Conservation (phyloP, 768 basidiomycete species). For the Suillus tomentosus region DNA sequence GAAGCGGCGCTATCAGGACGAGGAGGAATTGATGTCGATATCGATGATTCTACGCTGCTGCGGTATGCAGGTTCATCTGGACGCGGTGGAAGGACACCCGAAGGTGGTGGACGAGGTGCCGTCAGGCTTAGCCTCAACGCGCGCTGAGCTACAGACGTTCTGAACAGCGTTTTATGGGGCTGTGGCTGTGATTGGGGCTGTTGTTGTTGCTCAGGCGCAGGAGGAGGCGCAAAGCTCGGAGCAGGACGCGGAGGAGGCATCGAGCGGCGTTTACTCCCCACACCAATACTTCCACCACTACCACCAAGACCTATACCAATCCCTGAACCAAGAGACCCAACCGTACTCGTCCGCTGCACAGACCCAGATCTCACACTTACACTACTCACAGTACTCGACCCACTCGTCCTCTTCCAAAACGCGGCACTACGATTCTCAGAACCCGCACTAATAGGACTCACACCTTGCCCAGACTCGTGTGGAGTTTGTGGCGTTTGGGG, state of each 20-base stretch:
- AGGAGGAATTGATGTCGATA: constrained; percentile 41
- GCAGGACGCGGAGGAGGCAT: constrained; percentile 77
- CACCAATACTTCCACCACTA: constrained; percentile 11
- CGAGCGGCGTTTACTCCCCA: constrained; percentile 52
- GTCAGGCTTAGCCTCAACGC: constrained; percentile 58
- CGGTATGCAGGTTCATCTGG: constrained; percentile 53
- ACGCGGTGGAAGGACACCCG: constrained; percentile 60
- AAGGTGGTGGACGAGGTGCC: constrained; percentile 67
- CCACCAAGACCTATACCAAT: background rate
- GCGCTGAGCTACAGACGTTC: constrained; percentile 59
- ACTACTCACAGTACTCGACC: constrained; percentile 45
- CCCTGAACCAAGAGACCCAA: background rate
- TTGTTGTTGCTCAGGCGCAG: constrained; percentile 50
- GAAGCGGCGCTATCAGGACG: constrained; percentile 30
- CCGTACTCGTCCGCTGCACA: background rate
- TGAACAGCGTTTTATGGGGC: constrained; percentile 36
- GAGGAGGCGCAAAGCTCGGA: constrained; percentile 69
- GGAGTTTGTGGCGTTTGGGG: constrained; percentile 43
- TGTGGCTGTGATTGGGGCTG: constrained; percentile 24
- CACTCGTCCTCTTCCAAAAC: constrained; percentile 55
- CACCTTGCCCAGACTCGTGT: constrained; percentile 10
- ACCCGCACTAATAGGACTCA: constrained; percentile 32
- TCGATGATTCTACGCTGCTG: constrained; percentile 36
- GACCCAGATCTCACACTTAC: constrained; percentile 33
- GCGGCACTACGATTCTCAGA: constrained; percentile 28